Conservation (phyloP, 2,329 filamentous ascomycete species). For the Pyrenochaeta sp. region DNA sequence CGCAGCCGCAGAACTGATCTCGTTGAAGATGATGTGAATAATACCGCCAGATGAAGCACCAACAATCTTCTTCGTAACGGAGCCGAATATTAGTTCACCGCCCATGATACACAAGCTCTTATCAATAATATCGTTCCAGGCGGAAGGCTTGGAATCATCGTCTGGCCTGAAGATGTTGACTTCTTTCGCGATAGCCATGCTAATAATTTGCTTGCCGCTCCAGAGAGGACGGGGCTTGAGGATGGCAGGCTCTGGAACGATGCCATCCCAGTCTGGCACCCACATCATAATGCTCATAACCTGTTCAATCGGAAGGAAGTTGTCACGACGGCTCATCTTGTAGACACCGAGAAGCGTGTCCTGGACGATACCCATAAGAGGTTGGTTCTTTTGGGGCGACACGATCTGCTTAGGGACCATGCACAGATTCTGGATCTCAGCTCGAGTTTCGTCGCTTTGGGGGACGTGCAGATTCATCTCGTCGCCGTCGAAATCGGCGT, state of each 20-base stretch:
- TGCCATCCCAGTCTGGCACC: slow-evolving; percentile 97
- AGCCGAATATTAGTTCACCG: slow-evolving; percentile 88
- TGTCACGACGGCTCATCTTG: slow-evolving; percentile 93
- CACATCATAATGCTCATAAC: slow-evolving; percentile 98
- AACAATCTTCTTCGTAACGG: slow-evolving; percentile 92
- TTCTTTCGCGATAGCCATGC: slow-evolving; percentile 86
- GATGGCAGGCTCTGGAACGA: slow-evolving; percentile 93
- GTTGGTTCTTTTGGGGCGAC: slow-evolving; percentile 94
- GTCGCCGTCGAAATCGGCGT: slow-evolving; percentile 99
- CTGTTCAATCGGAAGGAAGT: slow-evolving; percentile 87
- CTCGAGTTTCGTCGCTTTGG: slow-evolving; percentile 94
- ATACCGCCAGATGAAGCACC: slow-evolving; percentile 91
- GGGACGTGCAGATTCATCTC: slow-evolving; percentile 99
- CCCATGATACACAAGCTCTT: slow-evolving; percentile 83
- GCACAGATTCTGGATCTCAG: slow-evolving; percentile 92
- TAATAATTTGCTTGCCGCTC: slow-evolving; percentile 98
- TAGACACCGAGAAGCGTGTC: slow-evolving; percentile 96
- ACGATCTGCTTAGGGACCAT: slow-evolving; percentile 99
- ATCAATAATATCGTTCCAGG: slow-evolving; percentile 73
- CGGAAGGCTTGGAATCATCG: slow-evolving; percentile 63
- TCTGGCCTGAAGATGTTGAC: slow-evolving; percentile 73
- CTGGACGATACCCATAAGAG: slow-evolving; percentile 99
- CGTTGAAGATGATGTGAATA: slow-evolving; percentile 95
- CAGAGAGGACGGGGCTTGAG: slow-evolving; percentile 90
- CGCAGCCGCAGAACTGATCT: slow-evolving; percentile 83